Evolutionary conservation across 305 asterid genomes (phyloP), one percentile per base, ranked within the genome.

Genomic region (Solanum hybrid): DNA sequence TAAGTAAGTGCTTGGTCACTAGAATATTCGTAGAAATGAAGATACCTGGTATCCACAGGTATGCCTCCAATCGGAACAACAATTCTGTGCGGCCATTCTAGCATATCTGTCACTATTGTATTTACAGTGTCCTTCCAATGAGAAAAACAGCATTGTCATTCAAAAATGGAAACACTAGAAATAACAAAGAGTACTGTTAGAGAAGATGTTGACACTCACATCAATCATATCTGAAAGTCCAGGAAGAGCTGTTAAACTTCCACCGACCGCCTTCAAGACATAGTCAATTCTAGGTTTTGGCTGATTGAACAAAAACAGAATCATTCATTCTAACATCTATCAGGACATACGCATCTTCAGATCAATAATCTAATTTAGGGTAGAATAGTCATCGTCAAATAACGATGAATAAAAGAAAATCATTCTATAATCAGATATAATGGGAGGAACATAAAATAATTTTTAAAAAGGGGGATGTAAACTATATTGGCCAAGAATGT

Each of bases 41-140:
- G 42, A 90, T 89, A 97, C 99, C 98, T 97, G 22, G 92, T 87
- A 93, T 97, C 99, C 87, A 94, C 93, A 90, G 95, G 96, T 80
- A 90, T 90, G 90, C 99, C 99, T 71, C 99, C 99, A 78, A 98
- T 94, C 82, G 99, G 99, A 92, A 98, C 98, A 89, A 98, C 98
- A 88, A 98, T 98, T 89, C 99, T 93, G 94, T 98, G 99, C 36
- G 99, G 99, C 99, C 99, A 98, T 93, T 96, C 98, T 56, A 98
- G 98, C 98, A 91, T 96, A 92, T 98, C 99, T 24, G 94, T 91
- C 89, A 98, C 95, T 35, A 98, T 98, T 86, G 99, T 90, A 40
- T 93, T 78, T 86, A 98, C 99, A 89, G 98, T 98, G 89, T 98
- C 99, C 99, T 98, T 64, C 86, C 81, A 80, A 69, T 69, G 73